A percentile compares a stretch with the other conserved stretches of the same genome.
These are phyloP conservation scores for Mikania micrantha DNA, from an alignment of 129 eudicot genomes.

Conservation along the genomic window DNA sequence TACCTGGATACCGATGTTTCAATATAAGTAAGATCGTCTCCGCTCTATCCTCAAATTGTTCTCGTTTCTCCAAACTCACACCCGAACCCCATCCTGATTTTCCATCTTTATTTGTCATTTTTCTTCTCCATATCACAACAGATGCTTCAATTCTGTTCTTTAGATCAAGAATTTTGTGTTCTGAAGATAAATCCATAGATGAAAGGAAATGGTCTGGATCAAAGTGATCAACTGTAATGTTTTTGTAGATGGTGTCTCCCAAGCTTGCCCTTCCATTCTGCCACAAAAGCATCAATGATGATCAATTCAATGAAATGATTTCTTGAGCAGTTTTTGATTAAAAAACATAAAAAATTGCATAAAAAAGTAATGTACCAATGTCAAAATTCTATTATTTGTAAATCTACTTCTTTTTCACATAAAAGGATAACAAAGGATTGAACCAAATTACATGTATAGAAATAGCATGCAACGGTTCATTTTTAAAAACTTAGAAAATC, in stretches of 20 bases:
- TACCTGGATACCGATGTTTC: constrained; percentile 84
- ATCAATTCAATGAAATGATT: neutral
- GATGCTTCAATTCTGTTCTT: constrained; percentile 94
- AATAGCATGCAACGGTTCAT: too few relatives aligned
- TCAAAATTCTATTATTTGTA: too few relatives aligned
- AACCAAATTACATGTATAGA: too few relatives aligned
- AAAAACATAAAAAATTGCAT: neutral
- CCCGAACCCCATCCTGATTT: constrained; percentile 91
- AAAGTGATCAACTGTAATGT: constrained; percentile 74
- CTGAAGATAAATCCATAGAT: constrained; percentile 68
- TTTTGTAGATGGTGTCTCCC: constrained; percentile 76
- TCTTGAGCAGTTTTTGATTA: neutral
- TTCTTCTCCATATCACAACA: constrained; percentile 88
- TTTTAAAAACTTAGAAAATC: too few relatives aligned
- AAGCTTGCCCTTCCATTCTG: constrained; percentile 93
- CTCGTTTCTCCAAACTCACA: constrained; percentile 83
- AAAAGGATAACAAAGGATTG: too few relatives aligned
- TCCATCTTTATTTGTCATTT: constrained; percentile 79
- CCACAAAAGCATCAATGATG: constrained; percentile 10
- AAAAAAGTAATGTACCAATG: neutral
- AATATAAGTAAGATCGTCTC: constrained; percentile 71
- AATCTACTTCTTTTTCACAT: too few relatives aligned
- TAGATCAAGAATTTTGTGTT: constrained; percentile 80
- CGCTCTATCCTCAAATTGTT: constrained; percentile 89
- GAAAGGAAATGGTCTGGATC: constrained; percentile 67